These are phyloP conservation scores for Solanum boliviense DNA, from an alignment of 257 asterid species.

Conservation along the genomic window DNA sequence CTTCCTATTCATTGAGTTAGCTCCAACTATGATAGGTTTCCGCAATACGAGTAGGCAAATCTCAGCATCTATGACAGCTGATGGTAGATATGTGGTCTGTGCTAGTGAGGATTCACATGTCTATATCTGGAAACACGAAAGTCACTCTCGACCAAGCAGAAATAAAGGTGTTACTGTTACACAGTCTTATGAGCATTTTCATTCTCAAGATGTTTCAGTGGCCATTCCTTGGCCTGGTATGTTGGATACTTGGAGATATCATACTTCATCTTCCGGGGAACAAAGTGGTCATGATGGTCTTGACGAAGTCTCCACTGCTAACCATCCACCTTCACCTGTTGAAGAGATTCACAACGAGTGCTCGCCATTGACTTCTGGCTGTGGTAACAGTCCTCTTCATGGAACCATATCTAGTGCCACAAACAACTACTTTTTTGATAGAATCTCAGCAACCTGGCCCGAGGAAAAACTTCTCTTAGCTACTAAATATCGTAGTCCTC, in stretches of 20 bases:
- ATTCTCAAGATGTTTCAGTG: conserved; percentile 18
- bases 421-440: conserved; percentile 58
- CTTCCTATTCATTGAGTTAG: background rate
- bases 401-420: conserved; percentile 43
- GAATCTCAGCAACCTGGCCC: conserved; percentile 77
- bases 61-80: conserved; percentile 74
- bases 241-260: conserved; percentile 1
- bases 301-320: conserved; percentile 1
- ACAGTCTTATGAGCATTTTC: conserved; percentile 60
- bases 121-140: conserved; percentile 90
- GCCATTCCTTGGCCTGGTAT: conserved; percentile 20
- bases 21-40: conserved; percentile 41
- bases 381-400: conserved; percentile 47
- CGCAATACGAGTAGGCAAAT: conserved; percentile 87
- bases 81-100: conserved; percentile 70
- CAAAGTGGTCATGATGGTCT: conserved; percentile 6
- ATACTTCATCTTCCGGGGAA: background rate
- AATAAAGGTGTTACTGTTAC: conserved; percentile 68
- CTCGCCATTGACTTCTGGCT: conserved; percentile 38
- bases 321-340: conserved; percentile 50
- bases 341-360: conserved; percentile 47
- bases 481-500: conserved; percentile 11
- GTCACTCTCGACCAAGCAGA: conserved; percentile 69
- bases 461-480: conserved; percentile 72
- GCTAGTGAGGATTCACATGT: conserved; percentile 94